phyloP scores from a whole-genome alignment of 495 filamentous ascomycete genomes.

The Bombardia bombarda region DNA sequence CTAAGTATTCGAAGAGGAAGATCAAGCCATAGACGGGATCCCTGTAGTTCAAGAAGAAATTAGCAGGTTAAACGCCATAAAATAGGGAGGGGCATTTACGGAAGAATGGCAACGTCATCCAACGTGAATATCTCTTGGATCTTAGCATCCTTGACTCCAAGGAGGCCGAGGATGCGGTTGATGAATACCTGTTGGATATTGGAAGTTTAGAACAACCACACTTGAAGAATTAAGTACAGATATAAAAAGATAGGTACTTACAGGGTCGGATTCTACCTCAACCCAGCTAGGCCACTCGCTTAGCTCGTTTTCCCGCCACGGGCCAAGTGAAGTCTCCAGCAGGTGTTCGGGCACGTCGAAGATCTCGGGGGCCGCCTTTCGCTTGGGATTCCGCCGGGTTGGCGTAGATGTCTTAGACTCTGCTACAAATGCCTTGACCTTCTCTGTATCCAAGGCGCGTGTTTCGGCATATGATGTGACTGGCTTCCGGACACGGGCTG shows the following conservation, averaged over 20 bases:
- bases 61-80: neutral
- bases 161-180: slow-evolving; percentile 70
- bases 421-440: too few relatives aligned
- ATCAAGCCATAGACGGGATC: slow-evolving; percentile 74
- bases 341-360: slow-evolving; percentile 26
- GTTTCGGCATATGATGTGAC: too few relatives aligned
- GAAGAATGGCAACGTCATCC: slow-evolving; percentile 59
- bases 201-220: neutral
- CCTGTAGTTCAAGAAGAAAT: slow-evolving; percentile 25
- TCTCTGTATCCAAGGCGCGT: too few relatives aligned
- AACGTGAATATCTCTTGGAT: slow-evolving; percentile 73
- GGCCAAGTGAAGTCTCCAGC: slow-evolving; percentile 26
- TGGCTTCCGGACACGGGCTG: too few relatives aligned
- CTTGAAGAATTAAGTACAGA: neutral
- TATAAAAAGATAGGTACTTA: slow-evolving; percentile 30
- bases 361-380: slow-evolving; percentile 24
- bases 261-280: slow-evolving; percentile 88
- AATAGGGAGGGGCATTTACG: slow-evolving; percentile 36
- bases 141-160: slow-evolving; percentile 66
- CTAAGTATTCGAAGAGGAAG: slow-evolving; percentile 68
- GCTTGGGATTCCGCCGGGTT: slow-evolving; percentile 26
- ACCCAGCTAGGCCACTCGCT: slow-evolving; percentile 59
- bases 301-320: slow-evolving; percentile 34
- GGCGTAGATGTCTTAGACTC: neutral
- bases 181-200: slow-evolving; percentile 57